Percentiles rank a stretch among this genome's conserved stretches.
Conservation (phyloP, 2,329 filamentous ascomycete genomes). For the Scortechinia acanthostroma region DNA sequence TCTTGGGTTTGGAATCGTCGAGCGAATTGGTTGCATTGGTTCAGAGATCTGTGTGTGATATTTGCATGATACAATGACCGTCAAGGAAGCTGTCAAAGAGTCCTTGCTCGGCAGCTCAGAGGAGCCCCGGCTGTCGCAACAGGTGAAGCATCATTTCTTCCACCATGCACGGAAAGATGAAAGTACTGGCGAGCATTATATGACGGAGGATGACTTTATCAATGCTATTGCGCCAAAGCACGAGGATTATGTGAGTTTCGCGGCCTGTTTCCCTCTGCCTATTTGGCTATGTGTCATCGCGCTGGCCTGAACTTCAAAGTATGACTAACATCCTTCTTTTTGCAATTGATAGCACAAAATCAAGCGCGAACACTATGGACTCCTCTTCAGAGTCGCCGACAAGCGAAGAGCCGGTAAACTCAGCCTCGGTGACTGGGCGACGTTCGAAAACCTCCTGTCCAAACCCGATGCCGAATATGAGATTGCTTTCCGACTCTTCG, state of each 20-base stretch:
- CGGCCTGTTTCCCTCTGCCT: no score
- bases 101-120: neutral
- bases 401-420: constrained; percentile 67
- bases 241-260: constrained; percentile 1
- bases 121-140: neutral
- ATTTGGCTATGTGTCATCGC: no score
- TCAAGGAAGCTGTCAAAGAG: neutral
- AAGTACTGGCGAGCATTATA: neutral
- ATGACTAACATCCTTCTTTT: constrained; percentile 1
- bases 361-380: constrained; percentile 86
- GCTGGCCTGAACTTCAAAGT: neutral
- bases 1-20: no score
- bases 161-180: neutral
- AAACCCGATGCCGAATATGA: constrained; percentile 98
- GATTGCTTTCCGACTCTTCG: constrained; percentile 94
- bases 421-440: constrained; percentile 77
- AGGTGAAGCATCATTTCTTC: neutral
- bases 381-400: constrained; percentile 89
- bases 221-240: neutral
- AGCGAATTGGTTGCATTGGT: no score
- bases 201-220: neutral
- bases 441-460: constrained; percentile 85
- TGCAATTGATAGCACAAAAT: constrained; percentile 79
- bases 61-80: no score
- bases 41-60: no score